Evolutionary conservation across 345 rosid species (phyloP).

Genomic region (Odontarrhena argentea): DNA sequence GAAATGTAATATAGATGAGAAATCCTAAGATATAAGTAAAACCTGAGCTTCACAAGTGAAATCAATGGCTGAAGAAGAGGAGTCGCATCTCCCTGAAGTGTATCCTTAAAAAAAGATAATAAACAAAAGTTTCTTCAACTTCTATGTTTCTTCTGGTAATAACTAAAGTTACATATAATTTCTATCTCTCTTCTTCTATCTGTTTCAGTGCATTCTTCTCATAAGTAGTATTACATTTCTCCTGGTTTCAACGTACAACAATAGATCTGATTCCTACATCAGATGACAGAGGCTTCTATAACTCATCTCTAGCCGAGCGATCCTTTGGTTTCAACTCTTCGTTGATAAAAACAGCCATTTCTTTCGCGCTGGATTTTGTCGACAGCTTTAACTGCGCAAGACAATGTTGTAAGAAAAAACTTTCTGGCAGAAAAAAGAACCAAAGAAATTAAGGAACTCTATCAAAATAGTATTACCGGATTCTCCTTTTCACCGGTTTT

Average conservation of each 20-base stretch:
- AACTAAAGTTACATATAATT: constrained; percentile 2
- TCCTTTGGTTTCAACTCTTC: constrained; percentile 25
- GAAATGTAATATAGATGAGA: background rate
- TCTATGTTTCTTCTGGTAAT: background rate
- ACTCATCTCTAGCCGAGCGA: constrained; percentile 32
- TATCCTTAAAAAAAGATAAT: background rate
- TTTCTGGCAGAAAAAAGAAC: constrained; percentile 33
- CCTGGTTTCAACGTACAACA: background rate
- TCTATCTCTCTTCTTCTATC: background rate
- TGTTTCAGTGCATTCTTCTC: background rate
- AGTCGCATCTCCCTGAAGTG: too few species aligned
- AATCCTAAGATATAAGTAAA: background rate
- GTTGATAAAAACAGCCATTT: constrained; percentile 39
- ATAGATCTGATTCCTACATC: background rate
- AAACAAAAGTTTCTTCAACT: background rate
- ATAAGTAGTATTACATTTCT: constrained; percentile 5
- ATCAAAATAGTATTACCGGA: constrained; percentile 53
- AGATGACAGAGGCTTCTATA: constrained; percentile 20
- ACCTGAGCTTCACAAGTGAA: too few species aligned
- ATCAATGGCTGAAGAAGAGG: too few species aligned
- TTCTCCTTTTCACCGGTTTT: constrained; percentile 61
- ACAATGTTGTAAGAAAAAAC: constrained; percentile 45
- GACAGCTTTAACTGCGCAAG: constrained; percentile 62
- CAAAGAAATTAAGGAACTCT: constrained; percentile 32
- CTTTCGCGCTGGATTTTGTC: constrained; percentile 48